A percentile compares a stretch with the other conserved stretches of the same genome.
Evolutionary conservation across 257 asterid species (phyloP).

Genomic region (Catharanthus roseus): DNA sequence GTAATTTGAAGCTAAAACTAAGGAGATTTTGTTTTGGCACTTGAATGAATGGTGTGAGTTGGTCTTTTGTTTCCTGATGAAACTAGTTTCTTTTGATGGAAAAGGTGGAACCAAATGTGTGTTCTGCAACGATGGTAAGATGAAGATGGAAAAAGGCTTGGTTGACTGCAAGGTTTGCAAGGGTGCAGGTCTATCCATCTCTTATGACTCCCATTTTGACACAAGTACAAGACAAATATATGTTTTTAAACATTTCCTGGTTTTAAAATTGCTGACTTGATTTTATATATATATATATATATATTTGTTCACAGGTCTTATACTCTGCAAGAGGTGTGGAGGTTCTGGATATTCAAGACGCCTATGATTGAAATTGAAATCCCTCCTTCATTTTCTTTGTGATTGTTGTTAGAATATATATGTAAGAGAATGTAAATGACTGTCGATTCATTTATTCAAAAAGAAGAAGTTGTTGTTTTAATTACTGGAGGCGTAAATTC

Average conservation of each 20-base stretch:
- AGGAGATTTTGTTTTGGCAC: neutral
- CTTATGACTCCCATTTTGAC: neutral
- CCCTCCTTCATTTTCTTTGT: constrained; percentile 11
- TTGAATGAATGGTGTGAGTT: neutral
- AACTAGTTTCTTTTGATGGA: constrained; percentile 13
- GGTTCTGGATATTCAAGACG: constrained; percentile 95
- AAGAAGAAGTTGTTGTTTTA: no score
- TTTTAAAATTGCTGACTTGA: neutral
- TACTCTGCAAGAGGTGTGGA: constrained; percentile 88
- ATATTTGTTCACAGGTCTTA: constrained; percentile 42
- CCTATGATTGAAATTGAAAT: constrained; percentile 27
- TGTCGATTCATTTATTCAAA: constrained; percentile 27
- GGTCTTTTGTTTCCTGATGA: neutral
- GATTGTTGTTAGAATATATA: constrained; percentile 15
- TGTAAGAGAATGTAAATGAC: constrained; percentile 20
- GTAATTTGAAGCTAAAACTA: neutral
- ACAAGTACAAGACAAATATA: neutral
- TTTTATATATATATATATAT: no score
- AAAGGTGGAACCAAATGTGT: constrained; percentile 97
- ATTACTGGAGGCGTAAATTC: no score
- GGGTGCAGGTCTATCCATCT: constrained; percentile 63
- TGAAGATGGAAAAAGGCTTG: constrained; percentile 69
- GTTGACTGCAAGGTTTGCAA: constrained; percentile 93
- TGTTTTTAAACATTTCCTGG: neutral
- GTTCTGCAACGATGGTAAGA: constrained; percentile 81